These are phyloP conservation scores for Lecanicillium sp. DNA, from an alignment of 2,329 filamentous ascomycete species.

Conservation along the genomic window DNA sequence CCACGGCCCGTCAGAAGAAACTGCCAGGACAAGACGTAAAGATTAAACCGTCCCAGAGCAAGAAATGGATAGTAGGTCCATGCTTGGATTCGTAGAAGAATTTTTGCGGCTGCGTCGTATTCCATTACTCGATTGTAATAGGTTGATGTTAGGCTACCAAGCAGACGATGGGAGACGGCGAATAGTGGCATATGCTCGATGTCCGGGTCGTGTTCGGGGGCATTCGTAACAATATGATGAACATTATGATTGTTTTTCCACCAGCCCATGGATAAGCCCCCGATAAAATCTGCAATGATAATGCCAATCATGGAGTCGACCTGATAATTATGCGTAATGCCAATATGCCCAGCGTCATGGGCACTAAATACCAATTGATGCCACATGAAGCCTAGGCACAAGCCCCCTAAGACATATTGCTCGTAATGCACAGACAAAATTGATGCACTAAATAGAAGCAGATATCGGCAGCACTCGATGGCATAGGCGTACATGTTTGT, in stretches of 20 bases:
- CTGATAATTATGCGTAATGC: slow-evolving; percentile 86
- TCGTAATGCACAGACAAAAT: slow-evolving; percentile 52
- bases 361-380: slow-evolving; percentile 91
- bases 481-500: slow-evolving; percentile 80
- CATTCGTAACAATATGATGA: slow-evolving; percentile 93
- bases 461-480: slow-evolving; percentile 67
- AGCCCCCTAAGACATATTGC: slow-evolving; percentile 63
- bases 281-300: slow-evolving; percentile 80
- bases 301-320: slow-evolving; percentile 82
- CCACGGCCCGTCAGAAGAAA: slow-evolving; percentile 65
- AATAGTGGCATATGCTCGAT: slow-evolving; percentile 90
- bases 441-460: slow-evolving; percentile 51
- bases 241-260: slow-evolving; percentile 97
- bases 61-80: slow-evolving; percentile 81
- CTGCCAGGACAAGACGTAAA: slow-evolving; percentile 75
- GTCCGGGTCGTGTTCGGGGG: slow-evolving; percentile 90
- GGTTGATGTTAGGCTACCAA: slow-evolving; percentile 64
- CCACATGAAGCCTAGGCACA: slow-evolving; percentile 79
- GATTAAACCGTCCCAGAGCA: slow-evolving; percentile 76
- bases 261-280: slow-evolving; percentile 87
- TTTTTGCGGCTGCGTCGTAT: slow-evolving; percentile 66
- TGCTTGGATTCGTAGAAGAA: slow-evolving; percentile 66
- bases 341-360: slow-evolving; percentile 95
- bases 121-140: slow-evolving; percentile 78
- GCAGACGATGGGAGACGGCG: slow-evolving; percentile 74